Conservation (phyloP, 2,329 filamentous ascomycete genomes). For the Xylariaceae sp. region DNA sequence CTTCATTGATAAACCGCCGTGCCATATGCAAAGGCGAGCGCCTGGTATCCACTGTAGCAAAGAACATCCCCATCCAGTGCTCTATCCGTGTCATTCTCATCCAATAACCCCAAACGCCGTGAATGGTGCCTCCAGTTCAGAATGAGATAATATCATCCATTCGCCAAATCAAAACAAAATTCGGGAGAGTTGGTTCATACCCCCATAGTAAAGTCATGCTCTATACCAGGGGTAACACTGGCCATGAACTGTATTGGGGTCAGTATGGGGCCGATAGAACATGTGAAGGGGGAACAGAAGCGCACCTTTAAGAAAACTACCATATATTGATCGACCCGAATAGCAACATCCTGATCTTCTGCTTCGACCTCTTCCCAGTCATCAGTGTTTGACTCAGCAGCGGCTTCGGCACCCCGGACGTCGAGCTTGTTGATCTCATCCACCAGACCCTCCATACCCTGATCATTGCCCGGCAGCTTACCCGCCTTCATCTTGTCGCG, state of each 20-base stretch:
- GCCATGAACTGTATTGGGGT: conserved; percentile 59
- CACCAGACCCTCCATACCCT: conserved; percentile 79
- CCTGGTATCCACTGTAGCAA: conserved; percentile 12
- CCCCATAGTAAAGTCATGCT: conserved; percentile 97
- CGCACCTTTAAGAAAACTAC: conserved; percentile 81
- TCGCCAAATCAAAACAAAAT: no score
- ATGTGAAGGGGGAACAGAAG: neutral
- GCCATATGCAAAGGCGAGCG: conserved; percentile 2
- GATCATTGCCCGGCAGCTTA: conserved; percentile 43
- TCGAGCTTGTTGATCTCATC: conserved; percentile 70
- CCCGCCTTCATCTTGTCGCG: conserved; percentile 71
- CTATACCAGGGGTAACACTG: conserved; percentile 92
- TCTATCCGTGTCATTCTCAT: conserved; percentile 14
- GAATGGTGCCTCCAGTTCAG: neutral
- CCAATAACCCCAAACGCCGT: conserved; percentile 15
- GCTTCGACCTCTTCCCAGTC: conserved; percentile 66
- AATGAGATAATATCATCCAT: no score
- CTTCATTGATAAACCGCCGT: neutral
- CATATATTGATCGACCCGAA: conserved; percentile 83
- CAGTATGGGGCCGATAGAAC: conserved; percentile 12
- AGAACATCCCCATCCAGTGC: conserved; percentile 8
- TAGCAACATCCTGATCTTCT: conserved; percentile 70
- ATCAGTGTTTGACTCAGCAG: conserved; percentile 48
- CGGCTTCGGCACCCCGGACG: conserved; percentile 47
- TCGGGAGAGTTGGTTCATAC: no score